A percentile compares a stretch with the other conserved stretches of the same genome.
phyloP scores from a whole-genome alignment of 2,329 filamentous ascomycete genomes.

The Beauveria bassiana region DNA sequence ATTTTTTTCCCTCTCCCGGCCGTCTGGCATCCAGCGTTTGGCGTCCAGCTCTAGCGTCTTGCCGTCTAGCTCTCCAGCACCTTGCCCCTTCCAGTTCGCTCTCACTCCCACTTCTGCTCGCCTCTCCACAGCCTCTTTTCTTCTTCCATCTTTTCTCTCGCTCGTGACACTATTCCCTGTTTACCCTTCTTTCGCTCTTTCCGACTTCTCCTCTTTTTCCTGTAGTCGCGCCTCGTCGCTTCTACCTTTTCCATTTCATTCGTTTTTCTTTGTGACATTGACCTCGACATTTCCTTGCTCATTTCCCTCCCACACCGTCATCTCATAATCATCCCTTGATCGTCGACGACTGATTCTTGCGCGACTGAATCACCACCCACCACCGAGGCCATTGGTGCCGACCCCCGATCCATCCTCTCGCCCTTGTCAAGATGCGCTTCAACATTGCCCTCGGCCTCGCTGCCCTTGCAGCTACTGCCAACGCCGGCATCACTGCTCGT shows the following conservation, averaged over 20 bases:
- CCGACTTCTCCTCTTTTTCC: background rate
- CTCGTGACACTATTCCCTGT: constrained; percentile 2
- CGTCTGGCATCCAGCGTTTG: no score
- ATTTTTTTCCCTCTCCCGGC: background rate
- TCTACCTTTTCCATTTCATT: background rate
- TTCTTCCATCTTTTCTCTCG: constrained; percentile 7
- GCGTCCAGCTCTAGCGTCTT: no score
- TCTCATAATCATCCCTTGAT: background rate
- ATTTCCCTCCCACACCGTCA: background rate
- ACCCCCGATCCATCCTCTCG: background rate
- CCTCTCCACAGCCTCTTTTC: background rate
- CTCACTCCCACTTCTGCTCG: background rate
- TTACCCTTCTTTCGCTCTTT: constrained; percentile 6
- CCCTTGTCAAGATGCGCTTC: constrained; percentile 1
- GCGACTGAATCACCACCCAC: background rate
- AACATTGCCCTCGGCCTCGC: constrained; percentile 17
- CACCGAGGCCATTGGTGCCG: constrained; percentile 4
- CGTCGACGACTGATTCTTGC: background rate
- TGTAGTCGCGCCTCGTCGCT: background rate
- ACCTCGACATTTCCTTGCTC: background rate
- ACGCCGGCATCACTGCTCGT: constrained; percentile 10
- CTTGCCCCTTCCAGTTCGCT: background rate
- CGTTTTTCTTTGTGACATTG: background rate
- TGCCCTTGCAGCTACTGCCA: constrained; percentile 15
- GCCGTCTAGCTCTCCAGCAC: background rate